A percentile compares a stretch with the other conserved stretches of the same genome.
Evolutionary conservation across 1,139 yeast species (phyloP).

Genomic region (Pichia sp.): DNA sequence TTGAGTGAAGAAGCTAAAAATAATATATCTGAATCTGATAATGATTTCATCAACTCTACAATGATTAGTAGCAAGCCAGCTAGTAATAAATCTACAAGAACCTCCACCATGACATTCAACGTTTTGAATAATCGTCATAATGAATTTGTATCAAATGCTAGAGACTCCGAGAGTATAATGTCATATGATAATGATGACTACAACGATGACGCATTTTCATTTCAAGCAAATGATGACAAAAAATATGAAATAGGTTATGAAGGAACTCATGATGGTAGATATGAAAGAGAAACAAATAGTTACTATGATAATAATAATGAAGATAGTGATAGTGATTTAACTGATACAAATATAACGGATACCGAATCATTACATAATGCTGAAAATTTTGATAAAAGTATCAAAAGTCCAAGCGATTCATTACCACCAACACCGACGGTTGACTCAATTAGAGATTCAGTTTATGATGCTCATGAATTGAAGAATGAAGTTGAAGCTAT

Average conservation of each 20-base stretch:
- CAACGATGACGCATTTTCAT: constrained; percentile 21
- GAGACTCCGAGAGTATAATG: constrained; percentile 13
- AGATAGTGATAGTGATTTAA: constrained; percentile 1
- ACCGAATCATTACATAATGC: constrained; percentile 2
- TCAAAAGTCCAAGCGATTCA: background rate
- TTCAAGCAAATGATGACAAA: constrained; percentile 20
- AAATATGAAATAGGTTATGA: constrained; percentile 13
- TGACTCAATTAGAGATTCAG: background rate
- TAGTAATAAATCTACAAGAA: constrained; percentile 6
- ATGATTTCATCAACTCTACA: constrained; percentile 2
- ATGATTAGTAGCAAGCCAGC: background rate
- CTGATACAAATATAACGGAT: constrained; percentile 9
- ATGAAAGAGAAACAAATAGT: background rate
- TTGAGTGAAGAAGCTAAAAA: constrained; percentile 9
- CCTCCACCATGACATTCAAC: background rate
- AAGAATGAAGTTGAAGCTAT: constrained; percentile 10
- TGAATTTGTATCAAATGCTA: constrained; percentile 12
- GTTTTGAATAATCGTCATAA: constrained; percentile 7
- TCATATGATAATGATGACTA: constrained; percentile 10
- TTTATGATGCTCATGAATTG: constrained; percentile 2
- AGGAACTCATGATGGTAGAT: background rate
- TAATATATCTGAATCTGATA: constrained; percentile 1
- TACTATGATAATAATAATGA: background rate
- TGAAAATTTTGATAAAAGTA: background rate
- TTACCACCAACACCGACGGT: constrained; percentile 3